A percentile compares a stretch with the other conserved stretches of the same genome.
Conservation (phyloP, 805 yeast species). For the Yamadazyma philogaea region DNA sequence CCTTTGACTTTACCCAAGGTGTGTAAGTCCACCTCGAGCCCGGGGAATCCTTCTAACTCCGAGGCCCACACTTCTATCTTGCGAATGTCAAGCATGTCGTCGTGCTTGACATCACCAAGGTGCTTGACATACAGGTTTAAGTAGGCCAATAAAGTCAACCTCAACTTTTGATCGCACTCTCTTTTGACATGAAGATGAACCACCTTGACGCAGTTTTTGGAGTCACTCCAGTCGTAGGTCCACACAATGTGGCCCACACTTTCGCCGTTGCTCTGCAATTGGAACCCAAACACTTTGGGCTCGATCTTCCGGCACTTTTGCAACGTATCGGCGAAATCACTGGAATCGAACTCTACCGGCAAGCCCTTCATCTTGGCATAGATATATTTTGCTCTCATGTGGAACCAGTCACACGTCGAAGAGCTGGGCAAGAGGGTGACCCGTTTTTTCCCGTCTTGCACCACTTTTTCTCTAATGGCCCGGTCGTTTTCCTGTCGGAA, state of each 20-base stretch:
- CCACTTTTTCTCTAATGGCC: constrained; percentile 18
- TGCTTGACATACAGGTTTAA: constrained; percentile 11
- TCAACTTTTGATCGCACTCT: constrained; percentile 9
- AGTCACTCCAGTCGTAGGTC: constrained; percentile 32
- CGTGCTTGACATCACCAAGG: not conserved
- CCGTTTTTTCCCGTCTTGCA: constrained; percentile 29
- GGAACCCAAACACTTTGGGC: constrained; percentile 34
- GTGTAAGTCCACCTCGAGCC: constrained; percentile 1
- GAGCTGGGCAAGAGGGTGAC: constrained; percentile 28
- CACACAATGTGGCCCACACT: constrained; percentile 32
- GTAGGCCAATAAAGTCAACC: constrained; percentile 3
- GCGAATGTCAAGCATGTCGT: constrained; percentile 7
- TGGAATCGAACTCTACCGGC: not conserved
- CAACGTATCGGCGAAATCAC: constrained; percentile 15
- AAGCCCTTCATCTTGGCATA: constrained; percentile 21
- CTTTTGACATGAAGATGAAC: constrained; percentile 10
- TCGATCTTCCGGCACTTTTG: constrained; percentile 21
- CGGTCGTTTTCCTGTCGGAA: constrained; percentile 21
- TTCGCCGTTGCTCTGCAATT: constrained; percentile 17
- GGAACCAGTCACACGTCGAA: constrained; percentile 40
- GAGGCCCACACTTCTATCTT: constrained; percentile 33
- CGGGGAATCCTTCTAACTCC: constrained; percentile 19
- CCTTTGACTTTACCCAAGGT: constrained; percentile 23
- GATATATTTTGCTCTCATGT: constrained; percentile 35
- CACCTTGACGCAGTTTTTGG: constrained; percentile 9